Evolutionary conservation across 345 rosid species (phyloP).

Genomic region (Passiflora organensis): DNA sequence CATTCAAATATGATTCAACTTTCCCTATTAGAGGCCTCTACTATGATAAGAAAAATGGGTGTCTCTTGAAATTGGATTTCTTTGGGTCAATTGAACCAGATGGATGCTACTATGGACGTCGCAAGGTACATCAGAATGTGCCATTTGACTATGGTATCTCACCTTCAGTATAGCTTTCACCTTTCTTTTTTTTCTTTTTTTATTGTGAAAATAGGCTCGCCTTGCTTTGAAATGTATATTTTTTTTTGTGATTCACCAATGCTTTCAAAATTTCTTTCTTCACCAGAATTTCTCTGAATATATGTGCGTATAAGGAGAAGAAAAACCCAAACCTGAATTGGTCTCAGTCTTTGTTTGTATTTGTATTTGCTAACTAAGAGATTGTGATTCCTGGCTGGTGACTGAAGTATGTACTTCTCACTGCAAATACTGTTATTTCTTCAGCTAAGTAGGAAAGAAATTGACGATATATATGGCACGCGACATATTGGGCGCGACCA

Average conservation of each 20-base stretch:
- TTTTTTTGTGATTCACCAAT: too few species aligned
- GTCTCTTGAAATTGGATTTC: slow-evolving; percentile 90
- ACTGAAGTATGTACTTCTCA: slow-evolving; percentile 9
- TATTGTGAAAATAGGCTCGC: too few species aligned
- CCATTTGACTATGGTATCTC: not conserved
- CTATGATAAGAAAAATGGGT: slow-evolving; percentile 79
- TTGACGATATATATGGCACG: slow-evolving; percentile 69
- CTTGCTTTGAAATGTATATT: too few species aligned
- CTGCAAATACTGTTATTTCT: slow-evolving; percentile 9
- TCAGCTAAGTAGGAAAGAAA: slow-evolving; percentile 66
- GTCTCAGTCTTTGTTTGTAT: not conserved
- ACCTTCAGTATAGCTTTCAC: not conserved
- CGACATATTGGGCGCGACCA: slow-evolving; percentile 91
- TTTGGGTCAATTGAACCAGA: slow-evolving; percentile 95
- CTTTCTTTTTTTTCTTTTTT: too few species aligned
- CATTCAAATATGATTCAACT: slow-evolving; percentile 67
- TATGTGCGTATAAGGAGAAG: not conserved
- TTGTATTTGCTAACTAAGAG: not conserved
- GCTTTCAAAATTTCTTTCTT: not conserved
- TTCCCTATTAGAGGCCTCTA: slow-evolving; percentile 90
- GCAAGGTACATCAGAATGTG: slow-evolving; percentile 47
- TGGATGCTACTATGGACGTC: slow-evolving; percentile 92
- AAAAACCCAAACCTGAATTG: not conserved
- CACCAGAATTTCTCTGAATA: not conserved
- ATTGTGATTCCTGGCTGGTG: not conserved